Percentiles rank a stretch among this genome's conserved stretches.
Conservation (phyloP, 768 basidiomycete genomes). For the Crucibulum laeve region DNA sequence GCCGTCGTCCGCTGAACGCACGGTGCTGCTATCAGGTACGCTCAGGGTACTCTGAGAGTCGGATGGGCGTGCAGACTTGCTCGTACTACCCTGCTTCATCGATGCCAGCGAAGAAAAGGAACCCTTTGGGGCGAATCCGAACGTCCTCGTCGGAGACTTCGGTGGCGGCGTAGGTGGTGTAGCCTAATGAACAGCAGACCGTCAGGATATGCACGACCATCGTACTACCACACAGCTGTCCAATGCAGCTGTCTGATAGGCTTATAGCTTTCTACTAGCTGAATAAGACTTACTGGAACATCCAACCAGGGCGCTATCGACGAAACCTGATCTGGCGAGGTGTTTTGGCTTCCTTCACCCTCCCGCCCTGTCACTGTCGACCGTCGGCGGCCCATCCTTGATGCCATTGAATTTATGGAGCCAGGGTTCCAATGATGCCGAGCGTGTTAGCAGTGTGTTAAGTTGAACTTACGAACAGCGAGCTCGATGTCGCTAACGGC, state of each 20-base stretch:
- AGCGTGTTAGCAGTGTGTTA: no score
- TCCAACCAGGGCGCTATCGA: neutral
- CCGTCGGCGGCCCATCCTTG: no score
- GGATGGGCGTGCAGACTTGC: conserved; percentile 9
- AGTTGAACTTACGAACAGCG: no score
- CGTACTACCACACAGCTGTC: neutral
- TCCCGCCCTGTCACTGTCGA: no score
- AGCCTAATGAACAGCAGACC: neutral
- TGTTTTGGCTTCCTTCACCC: no score
- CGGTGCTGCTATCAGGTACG: conserved; percentile 12
- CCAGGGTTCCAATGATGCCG: no score
- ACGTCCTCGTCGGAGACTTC: conserved; percentile 12
- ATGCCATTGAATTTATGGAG: no score
- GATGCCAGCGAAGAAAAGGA: conserved; percentile 20
- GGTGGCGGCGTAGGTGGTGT: conserved; percentile 14
- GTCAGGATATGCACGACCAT: conserved; percentile 1
- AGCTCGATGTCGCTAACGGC: no score
- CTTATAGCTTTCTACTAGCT: neutral
- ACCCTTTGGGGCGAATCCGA: conserved; percentile 22
- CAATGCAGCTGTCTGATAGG: neutral
- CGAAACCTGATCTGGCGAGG: no score
- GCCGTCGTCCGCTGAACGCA: conserved; percentile 10
- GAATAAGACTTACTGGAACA: neutral
- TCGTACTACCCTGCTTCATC: conserved; percentile 12
- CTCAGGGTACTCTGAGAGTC: conserved; percentile 16